Evolutionary conservation across 257 asterid species (phyloP).

Genomic region (Fraxinus quadrangulata): DNA sequence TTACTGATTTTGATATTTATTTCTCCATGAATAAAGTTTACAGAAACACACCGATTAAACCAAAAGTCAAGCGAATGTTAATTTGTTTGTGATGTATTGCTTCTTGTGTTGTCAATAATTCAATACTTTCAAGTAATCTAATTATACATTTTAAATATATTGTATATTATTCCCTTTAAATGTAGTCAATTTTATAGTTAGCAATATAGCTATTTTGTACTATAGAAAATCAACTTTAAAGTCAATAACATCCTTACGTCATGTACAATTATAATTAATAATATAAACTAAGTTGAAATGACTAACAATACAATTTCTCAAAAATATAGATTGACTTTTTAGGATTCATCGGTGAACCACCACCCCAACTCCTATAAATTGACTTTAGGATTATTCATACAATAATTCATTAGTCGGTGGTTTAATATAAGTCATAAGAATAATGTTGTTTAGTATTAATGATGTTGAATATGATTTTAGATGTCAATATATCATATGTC

Average conservation of each 20-base stretch:
- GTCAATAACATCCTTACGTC: neutral
- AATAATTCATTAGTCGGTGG: neutral
- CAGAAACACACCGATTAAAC: neutral
- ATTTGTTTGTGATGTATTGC: neutral
- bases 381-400: neutral
- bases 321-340: neutral
- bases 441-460: too few species aligned
- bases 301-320: neutral
- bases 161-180: too few species aligned
- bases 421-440: too few species aligned
- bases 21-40: neutral
- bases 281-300: neutral
- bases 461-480: too few species aligned
- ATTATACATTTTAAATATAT: too few species aligned
- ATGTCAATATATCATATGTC: too few species aligned
- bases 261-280: neutral
- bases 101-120: neutral
- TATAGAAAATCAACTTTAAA: neutral
- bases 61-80: neutral
- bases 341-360: neutral
- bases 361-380: neutral
- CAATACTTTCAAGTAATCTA: neutral
- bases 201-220: neutral
- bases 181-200: too few species aligned
- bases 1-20: too few species aligned